Evolutionary conservation across 2,329 filamentous ascomycete species (phyloP), one percentile per base, ranked within the genome.

Genomic region (Pseudogymnoascus sp.): DNA sequence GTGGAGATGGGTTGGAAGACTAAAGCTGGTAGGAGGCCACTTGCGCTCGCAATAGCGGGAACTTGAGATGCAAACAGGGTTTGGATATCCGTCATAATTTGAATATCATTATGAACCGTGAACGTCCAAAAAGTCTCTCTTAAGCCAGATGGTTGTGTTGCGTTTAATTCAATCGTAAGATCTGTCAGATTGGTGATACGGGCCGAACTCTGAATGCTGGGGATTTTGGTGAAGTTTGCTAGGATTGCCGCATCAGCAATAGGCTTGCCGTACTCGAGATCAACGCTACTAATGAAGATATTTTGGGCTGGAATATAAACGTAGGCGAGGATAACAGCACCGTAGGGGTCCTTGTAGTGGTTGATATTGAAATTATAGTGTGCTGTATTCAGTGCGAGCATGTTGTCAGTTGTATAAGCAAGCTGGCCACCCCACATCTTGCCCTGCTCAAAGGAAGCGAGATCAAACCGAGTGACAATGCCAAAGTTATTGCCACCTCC

Each of bases 381-480:
- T 29, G 51, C 51, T 23, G 23, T 59, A 14, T 54, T 31, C 21
- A 54, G 10, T 6, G 21, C 21, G 18, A 21, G 21, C 21, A 31
- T 26, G 18, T 23, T 54, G 18, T 23, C 45, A 14, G 45, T 5
- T 7, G 21, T 31, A 31, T 54, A 21, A 7, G 26, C 45, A 10
- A 54, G 14, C 21, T 23, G 21, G 14, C 37, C 37, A 16, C 37
- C 37, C 37, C 37, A 40, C 37, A 40, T 40, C 59, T 47, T 65
- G 68, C 68, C 59, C 75, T 63, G 23, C 69, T 73, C 31, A 75
- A 72, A 11, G 72, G 70, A 64, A 71, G 63, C 1, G 73, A 69
- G 62, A 71, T 68, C 47, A 75, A 64, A 6, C 70, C 72, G 64
- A 4, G 74, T 74, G 8, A 75, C 69, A 60, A 76, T 75, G 21